phyloP scores from a whole-genome alignment of 306 rosid species.

The Pueraria montana region DNA sequence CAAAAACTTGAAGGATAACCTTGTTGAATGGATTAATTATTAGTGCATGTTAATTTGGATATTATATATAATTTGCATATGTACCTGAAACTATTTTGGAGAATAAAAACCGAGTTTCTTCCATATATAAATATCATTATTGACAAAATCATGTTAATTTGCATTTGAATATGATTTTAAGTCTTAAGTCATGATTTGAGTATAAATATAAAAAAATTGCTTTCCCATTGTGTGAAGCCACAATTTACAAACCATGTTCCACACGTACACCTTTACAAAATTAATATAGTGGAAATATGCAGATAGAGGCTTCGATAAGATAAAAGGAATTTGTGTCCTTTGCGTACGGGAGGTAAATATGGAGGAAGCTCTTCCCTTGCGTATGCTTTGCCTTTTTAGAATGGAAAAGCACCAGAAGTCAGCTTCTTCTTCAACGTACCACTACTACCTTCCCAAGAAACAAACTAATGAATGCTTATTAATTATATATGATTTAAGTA shows the following conservation, averaged over 20 bases:
- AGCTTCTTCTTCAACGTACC: slow-evolving; percentile 2
- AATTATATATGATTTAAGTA: not conserved
- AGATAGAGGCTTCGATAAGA: not conserved
- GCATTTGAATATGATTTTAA: not conserved
- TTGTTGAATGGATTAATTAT: not conserved
- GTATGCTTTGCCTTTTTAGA: not conserved
- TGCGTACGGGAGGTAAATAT: slow-evolving; percentile 36
- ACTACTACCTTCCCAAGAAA: not conserved
- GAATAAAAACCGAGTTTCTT: not conserved
- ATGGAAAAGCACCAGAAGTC: not conserved
- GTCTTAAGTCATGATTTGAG: not conserved
- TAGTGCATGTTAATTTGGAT: not conserved
- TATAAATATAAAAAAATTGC: not conserved
- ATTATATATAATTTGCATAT: not conserved
- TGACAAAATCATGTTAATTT: not conserved
- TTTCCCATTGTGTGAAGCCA: not conserved
- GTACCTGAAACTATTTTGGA: not conserved
- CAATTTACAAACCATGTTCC: not conserved
- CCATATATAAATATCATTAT: no score
- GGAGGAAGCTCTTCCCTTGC: slow-evolving; percentile 2
- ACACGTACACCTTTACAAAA: not conserved
- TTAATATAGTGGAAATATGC: not conserved
- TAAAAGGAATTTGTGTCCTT: slow-evolving; percentile 12
- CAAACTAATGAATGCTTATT: not conserved
- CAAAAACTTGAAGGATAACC: not conserved